These are phyloP conservation scores for Trichocladium uniseriatum DNA, from an alignment of 495 filamentous ascomycete species.

Conservation along the genomic window DNA sequence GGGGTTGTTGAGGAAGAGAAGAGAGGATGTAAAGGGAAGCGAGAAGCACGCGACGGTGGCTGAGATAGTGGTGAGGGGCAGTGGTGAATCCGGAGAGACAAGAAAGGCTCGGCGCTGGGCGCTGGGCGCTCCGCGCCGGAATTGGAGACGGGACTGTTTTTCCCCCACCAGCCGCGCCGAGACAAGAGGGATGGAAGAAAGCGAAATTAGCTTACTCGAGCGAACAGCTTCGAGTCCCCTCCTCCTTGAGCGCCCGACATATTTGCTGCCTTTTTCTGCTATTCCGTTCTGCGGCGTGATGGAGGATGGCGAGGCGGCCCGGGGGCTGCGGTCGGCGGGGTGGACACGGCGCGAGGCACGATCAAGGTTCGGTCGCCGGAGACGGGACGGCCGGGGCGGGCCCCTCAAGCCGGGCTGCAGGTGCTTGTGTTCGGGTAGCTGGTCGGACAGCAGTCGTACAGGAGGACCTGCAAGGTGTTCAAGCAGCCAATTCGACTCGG, in stretches of 20 bases:
- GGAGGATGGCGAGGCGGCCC: neutral
- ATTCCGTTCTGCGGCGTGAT: no score
- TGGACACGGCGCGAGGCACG: no score
- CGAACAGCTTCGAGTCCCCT: constrained; percentile 98
- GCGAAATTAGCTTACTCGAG: constrained; percentile 65
- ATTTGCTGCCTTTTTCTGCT: constrained; percentile 14
- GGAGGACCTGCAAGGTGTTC: neutral
- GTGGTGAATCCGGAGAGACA: neutral
- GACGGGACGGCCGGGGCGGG: neutral
- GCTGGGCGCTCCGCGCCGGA: no score
- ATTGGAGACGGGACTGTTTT: neutral
- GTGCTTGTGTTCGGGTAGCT: neutral
- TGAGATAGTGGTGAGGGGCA: neutral
- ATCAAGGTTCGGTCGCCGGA: neutral
- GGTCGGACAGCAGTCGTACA: neutral
- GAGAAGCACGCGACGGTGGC: no score
- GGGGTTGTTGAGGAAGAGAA: neutral
- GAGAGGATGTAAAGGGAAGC: no score
- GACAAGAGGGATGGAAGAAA: constrained; percentile 5
- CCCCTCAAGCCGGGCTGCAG: no score
- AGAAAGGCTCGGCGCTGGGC: no score
- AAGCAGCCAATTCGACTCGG: neutral
- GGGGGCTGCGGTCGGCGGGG: neutral
- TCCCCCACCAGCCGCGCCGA: no score
- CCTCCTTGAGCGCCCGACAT: constrained; percentile 66